phyloP scores from a whole-genome alignment of 345 rosid genomes.

The Moricandia moricandioides region DNA sequence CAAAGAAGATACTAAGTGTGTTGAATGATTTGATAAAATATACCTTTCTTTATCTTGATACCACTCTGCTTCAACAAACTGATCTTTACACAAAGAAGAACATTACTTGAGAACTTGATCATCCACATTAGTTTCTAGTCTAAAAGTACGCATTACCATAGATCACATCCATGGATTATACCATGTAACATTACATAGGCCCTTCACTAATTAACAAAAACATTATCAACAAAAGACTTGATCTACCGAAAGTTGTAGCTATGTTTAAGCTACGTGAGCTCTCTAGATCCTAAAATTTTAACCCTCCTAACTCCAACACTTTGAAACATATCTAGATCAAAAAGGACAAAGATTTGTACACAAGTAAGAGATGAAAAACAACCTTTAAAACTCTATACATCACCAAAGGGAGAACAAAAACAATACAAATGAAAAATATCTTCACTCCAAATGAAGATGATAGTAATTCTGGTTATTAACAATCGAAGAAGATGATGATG shows the following conservation, averaged over 20 bases:
- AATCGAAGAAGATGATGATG: constrained; percentile 21
- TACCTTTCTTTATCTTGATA: constrained; percentile 1
- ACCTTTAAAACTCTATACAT: neutral
- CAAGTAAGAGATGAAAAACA: neutral
- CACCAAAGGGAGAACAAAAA: neutral
- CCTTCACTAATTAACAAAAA: neutral
- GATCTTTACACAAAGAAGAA: constrained; percentile 2
- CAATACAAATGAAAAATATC: constrained; percentile 10
- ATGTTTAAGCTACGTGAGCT: neutral
- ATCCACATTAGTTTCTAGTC: neutral
- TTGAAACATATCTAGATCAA: neutral
- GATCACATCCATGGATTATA: neutral
- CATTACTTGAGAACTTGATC: neutral
- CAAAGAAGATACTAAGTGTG: neutral
- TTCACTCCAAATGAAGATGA: constrained; percentile 36
- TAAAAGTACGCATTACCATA: constrained; percentile 5
- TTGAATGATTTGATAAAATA: constrained; percentile 3
- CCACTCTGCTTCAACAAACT: neutral
- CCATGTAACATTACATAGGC: neutral
- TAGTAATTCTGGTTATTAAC: constrained; percentile 27
- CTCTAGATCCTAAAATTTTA: neutral
- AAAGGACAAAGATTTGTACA: neutral
- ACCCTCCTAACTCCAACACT: neutral
- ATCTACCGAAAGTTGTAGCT: neutral
- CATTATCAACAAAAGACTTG: neutral